Percentiles rank a stretch among this genome's conserved stretches.
Conservation (phyloP, 2,329 filamentous ascomycete genomes). For the Colletotrichum sojae region DNA sequence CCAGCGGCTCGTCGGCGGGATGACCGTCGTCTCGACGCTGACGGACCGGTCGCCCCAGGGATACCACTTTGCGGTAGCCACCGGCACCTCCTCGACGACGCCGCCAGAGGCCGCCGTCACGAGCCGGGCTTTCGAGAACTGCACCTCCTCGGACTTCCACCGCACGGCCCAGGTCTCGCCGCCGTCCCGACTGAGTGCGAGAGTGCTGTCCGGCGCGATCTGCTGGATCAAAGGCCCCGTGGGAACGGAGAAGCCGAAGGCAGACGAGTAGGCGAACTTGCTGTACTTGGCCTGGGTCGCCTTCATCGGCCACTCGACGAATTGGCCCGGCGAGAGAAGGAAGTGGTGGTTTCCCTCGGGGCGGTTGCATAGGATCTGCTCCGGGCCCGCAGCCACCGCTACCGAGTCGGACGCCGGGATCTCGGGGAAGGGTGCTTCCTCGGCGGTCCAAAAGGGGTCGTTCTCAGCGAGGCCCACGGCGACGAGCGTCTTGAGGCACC, state of each 20-base stretch:
- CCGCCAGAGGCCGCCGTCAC: not conserved
- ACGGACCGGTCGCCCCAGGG: constrained; percentile 48
- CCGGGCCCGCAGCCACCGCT: constrained; percentile 45
- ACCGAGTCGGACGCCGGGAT: not conserved
- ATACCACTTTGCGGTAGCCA: constrained; percentile 41
- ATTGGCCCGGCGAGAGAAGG: constrained; percentile 57
- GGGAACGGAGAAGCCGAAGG: constrained; percentile 61
- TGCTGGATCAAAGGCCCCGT: constrained; percentile 52
- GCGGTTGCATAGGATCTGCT: constrained; percentile 61
- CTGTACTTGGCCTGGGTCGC: constrained; percentile 60
- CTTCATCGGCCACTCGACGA: constrained; percentile 55
- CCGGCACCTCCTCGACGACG: constrained; percentile 1
- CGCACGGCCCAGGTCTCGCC: constrained; percentile 50
- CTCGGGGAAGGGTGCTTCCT: constrained; percentile 51
- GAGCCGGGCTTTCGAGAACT: constrained; percentile 24
- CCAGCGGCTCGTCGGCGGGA: constrained; percentile 49
- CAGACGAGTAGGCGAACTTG: constrained; percentile 64
- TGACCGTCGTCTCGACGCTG: constrained; percentile 46
- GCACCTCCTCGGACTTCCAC: constrained; percentile 46
- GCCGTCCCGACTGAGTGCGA: constrained; percentile 50
- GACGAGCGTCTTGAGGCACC: constrained; percentile 66
- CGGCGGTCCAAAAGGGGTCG: constrained; percentile 61
- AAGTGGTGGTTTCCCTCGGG: constrained; percentile 55
- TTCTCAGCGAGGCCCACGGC: constrained; percentile 52
- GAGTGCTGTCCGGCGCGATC: constrained; percentile 50